Evolutionary conservation across 164 flowering plant species (phyloP), one percentile per base, ranked within the genome.

Genomic region (Nymphaea thermarum): DNA sequence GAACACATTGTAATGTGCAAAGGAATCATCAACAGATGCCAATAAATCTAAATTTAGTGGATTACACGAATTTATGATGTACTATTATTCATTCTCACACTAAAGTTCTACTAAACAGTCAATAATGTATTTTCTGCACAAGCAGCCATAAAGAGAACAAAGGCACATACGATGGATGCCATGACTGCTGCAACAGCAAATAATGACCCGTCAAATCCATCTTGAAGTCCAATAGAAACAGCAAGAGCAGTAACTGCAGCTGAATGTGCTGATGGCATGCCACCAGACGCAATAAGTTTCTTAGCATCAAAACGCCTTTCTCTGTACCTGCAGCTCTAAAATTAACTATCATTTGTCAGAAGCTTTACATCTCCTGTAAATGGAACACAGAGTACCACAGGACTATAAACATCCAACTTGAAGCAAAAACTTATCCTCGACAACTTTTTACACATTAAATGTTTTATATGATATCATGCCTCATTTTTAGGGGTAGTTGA

Each of bases 201-300:
- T 5, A 72, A 6, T 2, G 97, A 79, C 77, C 93, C 92, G 60
- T 85, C 90, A 73, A 88, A 82, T 66, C 98, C 95, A 66, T 94
- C 96, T 70, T 85, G 86, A 42, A 86, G 80, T 15, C 98, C 98
- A 73, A 88, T 66, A 18, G 91, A 87, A 43, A 71, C 59, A 36
- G 96, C 95, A 67, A 94, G 87, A 71, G 96, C 97, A 73, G 86
- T 80, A 43, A 91, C 98, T 14, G 95, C 89, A 16, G 98, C 84
- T 70, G 97, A 88, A 83, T 94, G 98, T 15, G 98, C 88, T 3
- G 98, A 94, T 17, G 98, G 98, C 98, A 94, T 94, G 65, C 98
- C 98, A 66, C 98, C 98, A 17, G 98, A 89, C 55, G 85, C 88
- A 71, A 87, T 60, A 45, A 94, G 84, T 73, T 77, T 83, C 78